phyloP scores from a whole-genome alignment of 306 rosid genomes.

The Pyrus pyrifolia region DNA sequence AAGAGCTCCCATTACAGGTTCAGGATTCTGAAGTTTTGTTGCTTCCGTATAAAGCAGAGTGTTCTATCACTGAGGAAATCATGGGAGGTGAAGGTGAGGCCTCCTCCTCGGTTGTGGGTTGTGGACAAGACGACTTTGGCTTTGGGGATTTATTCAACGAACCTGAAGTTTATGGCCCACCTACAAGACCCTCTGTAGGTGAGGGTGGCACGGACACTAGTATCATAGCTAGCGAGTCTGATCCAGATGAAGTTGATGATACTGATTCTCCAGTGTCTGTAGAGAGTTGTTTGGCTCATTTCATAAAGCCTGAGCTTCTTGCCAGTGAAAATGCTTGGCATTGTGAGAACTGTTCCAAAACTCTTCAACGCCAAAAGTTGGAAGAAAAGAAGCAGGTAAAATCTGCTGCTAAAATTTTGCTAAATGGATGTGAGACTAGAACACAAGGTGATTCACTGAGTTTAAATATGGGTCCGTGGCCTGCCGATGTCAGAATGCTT shows the following conservation, averaged over 20 bases:
- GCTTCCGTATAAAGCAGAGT: constrained; percentile 74
- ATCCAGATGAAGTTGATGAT: constrained; percentile 94
- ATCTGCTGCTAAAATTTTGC: constrained; percentile 13
- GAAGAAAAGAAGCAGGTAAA: constrained; percentile 32
- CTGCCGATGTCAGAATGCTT: constrained; percentile 22
- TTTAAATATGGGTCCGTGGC: constrained; percentile 23
- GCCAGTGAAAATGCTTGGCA: constrained; percentile 86
- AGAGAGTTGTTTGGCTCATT: constrained; percentile 83
- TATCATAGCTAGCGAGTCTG: constrained; percentile 63
- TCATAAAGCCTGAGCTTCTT: constrained; percentile 88
- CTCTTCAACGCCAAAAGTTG: constrained; percentile 36
- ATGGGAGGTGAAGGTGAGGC: constrained; percentile 46
- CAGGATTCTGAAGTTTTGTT: constrained; percentile 63
- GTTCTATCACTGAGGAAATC: constrained; percentile 31
- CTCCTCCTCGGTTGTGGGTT: constrained; percentile 44
- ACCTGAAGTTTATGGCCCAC: constrained; percentile 78
- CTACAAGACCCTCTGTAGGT: constrained; percentile 48
- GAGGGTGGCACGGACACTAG: constrained; percentile 46
- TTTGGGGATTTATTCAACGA: constrained; percentile 79
- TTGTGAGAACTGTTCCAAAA: constrained; percentile 82
- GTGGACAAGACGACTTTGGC: constrained; percentile 65
- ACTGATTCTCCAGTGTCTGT: constrained; percentile 79
- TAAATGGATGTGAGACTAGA: constrained; percentile 34
- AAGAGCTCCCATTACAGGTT: constrained; percentile 67
- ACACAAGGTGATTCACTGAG: constrained; percentile 23